Percentiles rank a stretch among this genome's conserved stretches.
These are phyloP conservation scores for Entophlyctis helioformis DNA, from an alignment of 192 early-diverging fungal genomes.

Conservation along the genomic window DNA sequence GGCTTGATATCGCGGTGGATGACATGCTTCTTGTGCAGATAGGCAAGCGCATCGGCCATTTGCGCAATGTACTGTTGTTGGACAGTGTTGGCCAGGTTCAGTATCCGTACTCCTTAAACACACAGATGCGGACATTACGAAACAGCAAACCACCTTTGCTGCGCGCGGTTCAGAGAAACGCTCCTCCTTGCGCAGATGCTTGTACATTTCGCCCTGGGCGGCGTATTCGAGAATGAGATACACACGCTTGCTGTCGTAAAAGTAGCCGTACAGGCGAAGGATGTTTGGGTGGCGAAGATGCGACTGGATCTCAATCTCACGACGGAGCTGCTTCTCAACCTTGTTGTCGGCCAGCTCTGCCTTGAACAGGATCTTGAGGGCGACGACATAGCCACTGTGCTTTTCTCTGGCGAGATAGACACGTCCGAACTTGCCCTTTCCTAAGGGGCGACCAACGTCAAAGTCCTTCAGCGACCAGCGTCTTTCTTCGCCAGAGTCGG, in stretches of 20 bases:
- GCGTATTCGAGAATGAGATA: constrained; percentile 94
- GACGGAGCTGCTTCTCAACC: constrained; percentile 79
- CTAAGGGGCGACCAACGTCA: constrained; percentile 77
- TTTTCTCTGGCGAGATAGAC: constrained; percentile 90
- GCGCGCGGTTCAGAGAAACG: constrained; percentile 65
- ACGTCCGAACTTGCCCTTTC: constrained; percentile 93
- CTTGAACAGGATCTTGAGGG: constrained; percentile 87
- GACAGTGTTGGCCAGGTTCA: too few species aligned
- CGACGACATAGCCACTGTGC: constrained; percentile 73
- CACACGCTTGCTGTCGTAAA: constrained; percentile 85
- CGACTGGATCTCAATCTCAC: constrained; percentile 92
- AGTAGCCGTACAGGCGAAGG: constrained; percentile 85
- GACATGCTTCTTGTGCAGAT: constrained; percentile 81
- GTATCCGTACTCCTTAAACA: too few species aligned
- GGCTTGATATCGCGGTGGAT: constrained; percentile 97
- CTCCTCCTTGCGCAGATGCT: constrained; percentile 53
- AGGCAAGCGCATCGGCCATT: constrained; percentile 72
- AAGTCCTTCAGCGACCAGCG: constrained; percentile 63
- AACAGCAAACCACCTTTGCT: constrained; percentile 45
- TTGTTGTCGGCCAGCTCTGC: constrained; percentile 55
- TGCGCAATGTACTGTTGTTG: constrained; percentile 68
- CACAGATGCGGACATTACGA: too few species aligned
- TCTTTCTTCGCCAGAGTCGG: too few species aligned
- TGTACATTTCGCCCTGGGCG: constrained; percentile 84
- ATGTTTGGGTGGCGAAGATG: constrained; percentile 87